Percentiles rank a stretch among this genome's conserved stretches.
Evolutionary conservation across 164 flowering plant genomes (phyloP).

Genomic region (Aristolochia fimbriata): DNA sequence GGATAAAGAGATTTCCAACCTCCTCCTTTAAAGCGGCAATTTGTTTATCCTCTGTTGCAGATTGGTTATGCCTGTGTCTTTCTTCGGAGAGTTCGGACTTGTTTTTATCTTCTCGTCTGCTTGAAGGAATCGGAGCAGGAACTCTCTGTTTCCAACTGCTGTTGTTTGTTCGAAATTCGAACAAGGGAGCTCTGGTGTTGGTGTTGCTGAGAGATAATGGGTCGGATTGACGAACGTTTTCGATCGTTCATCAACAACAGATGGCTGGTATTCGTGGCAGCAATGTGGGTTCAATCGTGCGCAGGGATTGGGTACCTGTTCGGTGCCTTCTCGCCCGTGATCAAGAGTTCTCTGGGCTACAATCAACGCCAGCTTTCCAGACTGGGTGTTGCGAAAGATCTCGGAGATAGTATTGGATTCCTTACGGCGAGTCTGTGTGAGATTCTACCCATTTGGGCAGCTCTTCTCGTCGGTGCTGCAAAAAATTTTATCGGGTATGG

Average conservation of each 20-base stretch:
- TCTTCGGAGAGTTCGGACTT: background rate
- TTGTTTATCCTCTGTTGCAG: too few species aligned
- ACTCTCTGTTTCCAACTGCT: background rate
- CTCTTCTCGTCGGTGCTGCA: constrained; percentile 65
- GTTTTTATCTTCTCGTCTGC: background rate
- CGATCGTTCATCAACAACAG: constrained; percentile 46
- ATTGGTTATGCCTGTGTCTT: background rate
- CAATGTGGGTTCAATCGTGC: constrained; percentile 91
- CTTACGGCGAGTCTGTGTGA: constrained; percentile 73
- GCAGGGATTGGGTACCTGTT: constrained; percentile 90
- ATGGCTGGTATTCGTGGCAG: constrained; percentile 96
- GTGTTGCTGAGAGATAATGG: constrained; percentile 14
- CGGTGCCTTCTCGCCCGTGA: constrained; percentile 88
- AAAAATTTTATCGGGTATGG: constrained; percentile 93
- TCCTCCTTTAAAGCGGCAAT: too few species aligned
- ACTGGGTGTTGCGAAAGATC: constrained; percentile 87
- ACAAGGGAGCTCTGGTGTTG: background rate
- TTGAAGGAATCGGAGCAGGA: background rate
- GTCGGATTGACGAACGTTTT: constrained; percentile 23
- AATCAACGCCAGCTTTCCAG: constrained; percentile 79
- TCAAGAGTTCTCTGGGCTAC: constrained; percentile 65
- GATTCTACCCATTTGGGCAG: constrained; percentile 81
- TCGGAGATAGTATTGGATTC: constrained; percentile 96
- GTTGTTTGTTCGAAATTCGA: background rate
- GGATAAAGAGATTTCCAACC: too few species aligned